Evolutionary conservation across 345 rosid species (phyloP), one percentile per base, ranked within the genome.

Genomic region (Chamaenerion angustifolium): DNA sequence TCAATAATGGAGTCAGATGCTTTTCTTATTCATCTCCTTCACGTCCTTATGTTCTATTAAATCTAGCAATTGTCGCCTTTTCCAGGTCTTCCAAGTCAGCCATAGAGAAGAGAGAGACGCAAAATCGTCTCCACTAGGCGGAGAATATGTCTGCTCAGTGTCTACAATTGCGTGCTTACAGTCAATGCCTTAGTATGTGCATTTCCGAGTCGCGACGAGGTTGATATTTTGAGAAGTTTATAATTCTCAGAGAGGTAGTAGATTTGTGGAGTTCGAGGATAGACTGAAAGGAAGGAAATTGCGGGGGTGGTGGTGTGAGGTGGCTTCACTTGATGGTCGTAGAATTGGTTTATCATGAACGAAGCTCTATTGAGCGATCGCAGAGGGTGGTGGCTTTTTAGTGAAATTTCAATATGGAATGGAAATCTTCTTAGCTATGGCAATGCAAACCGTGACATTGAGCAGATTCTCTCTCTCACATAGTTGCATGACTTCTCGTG

Each of bases 381-480:
- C 64, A 79, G 84, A 70, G 76, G 85, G 82, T 66, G 88, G 67
- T 65, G 80, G 74, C 63, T 61, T 70, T 77, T 68, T 60, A 73
- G 82, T 77, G 67, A 76, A 66, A 62, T 66, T 66, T 57, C 80
- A 92, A 75, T 84, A 90, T 90, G 95, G 98, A 90, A 85, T 89
- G 95, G 98, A 77, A 85, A 90, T 86, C 94, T 81, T 81, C 78
- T 72, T 83, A 74, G 83, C 81, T 80, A 78, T 73, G 89, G 83
- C 66, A 79, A 71, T 79, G 73, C 90, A 68, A 75, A 72, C 46
- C 95, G 94, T 56, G 88, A 85, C 72, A 78, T 73, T 69, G 84
- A 79, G 52, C 92, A 81, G 95, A 95, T 78, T 44, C 61, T 40
- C 59, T n/a, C n/a, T n/a, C n/a, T n/a, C n/a, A n/a, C n/a, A n/a